Base-by-base conservation (phyloP, 1,284 basidiomycete genomes). In the Tremellales sp. region DNA sequence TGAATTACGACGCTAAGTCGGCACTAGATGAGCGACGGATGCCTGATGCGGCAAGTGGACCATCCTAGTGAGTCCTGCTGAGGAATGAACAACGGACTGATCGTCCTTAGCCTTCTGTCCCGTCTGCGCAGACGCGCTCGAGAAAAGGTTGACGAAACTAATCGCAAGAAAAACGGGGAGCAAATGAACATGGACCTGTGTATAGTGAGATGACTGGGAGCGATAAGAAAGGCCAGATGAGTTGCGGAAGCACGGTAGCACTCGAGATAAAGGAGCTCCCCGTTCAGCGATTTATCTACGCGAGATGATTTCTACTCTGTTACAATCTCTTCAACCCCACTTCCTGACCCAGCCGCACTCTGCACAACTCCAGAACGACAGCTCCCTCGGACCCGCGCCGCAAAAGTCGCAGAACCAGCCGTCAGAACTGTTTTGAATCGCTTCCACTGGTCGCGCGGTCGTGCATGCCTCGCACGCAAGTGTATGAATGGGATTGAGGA, bases 31-130 rank as follows among this genome's bases (percentile, higher is more conserved):
- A 87, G 89, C 59, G 84, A 87, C 58, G 84, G 81, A 61, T 90
- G 87, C 62, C 78, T 90, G 43, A 90, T 91, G 87, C 82, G 87
- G 25, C 75, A 76, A 39, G 83, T 87, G 40, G 83, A 61, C 21
- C 51, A 65, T 42, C 63, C 65, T 1, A 51, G 66, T 67, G 44
- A 48, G 68, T 58, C 13, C 5, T 13, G 13, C 10, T 10, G 5
- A 33, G 24, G 21, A 27, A 7, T n/a, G 8, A 26, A 25, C 19
- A 9, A 16, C 10, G 16, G 29, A 29, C 16, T 19, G 31, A 39
- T 36, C 6, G 14, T 40, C 28, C 29, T 16, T 22, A 58, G 80
- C 82, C 58, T 87, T 89, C 66, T 89, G 87, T 72, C 79, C 77
- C 45, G 83, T 82, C 38, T 91, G 87, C 66, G 66, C 79, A 10